Percentiles rank a stretch among this genome's conserved stretches.
phyloP scores from a whole-genome alignment of 345 rosid genomes.

The Bruguiera sexangula region DNA sequence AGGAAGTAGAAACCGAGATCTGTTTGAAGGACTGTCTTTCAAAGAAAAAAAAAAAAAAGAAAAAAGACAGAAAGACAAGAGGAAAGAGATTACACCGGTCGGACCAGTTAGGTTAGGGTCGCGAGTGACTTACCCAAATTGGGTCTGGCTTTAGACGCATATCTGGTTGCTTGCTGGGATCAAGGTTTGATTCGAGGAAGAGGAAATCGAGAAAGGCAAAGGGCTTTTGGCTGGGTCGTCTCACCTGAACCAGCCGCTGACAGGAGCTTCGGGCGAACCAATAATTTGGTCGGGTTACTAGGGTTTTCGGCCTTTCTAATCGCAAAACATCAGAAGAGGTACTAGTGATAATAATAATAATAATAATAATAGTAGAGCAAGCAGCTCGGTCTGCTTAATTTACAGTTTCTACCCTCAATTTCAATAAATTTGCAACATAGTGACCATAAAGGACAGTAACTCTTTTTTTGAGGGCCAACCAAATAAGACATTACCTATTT shows the following conservation, averaged over 20 bases:
- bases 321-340: not conserved
- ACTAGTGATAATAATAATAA: not conserved
- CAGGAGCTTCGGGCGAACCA: constrained; percentile 12
- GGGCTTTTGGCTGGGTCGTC: not conserved
- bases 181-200: not conserved
- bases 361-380: no score
- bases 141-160: constrained; percentile 7
- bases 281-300: constrained; percentile 10
- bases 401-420: no score
- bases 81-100: not conserved
- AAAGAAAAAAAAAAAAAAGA: not conserved
- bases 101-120: constrained; percentile 15
- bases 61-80: not conserved
- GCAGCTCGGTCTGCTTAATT: not conserved
- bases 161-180: constrained; percentile 2
- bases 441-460: no score
- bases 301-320: not conserved
- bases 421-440: no score
- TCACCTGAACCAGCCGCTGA: not conserved
- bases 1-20: not conserved
- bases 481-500: no score
- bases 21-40: not conserved
- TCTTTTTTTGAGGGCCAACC: no score
- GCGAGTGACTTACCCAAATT: constrained; percentile 3
- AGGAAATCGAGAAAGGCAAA: no score